These are phyloP conservation scores for Chrysoporthe austroafricana DNA, from an alignment of 2,329 filamentous ascomycete species.

Conservation along the genomic window DNA sequence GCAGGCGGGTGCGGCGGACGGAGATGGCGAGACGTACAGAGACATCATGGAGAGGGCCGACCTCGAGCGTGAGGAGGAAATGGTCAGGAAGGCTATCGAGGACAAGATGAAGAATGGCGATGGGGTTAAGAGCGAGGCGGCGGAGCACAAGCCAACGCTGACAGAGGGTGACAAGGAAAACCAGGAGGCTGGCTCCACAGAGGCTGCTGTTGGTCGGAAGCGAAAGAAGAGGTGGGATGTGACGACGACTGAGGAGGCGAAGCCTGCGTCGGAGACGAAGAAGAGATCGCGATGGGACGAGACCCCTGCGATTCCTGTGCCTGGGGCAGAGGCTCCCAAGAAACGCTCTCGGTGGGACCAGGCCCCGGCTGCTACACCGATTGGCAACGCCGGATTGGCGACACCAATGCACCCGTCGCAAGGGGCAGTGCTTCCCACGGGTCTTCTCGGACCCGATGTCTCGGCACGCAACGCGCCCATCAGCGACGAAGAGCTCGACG, in stretches of 20 bases:
- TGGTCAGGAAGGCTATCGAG: slow-evolving; percentile 78
- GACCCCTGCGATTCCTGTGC: slow-evolving; percentile 61
- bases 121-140: slow-evolving; percentile 58
- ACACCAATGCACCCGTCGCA: slow-evolving; percentile 78
- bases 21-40: slow-evolving; percentile 79
- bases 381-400: slow-evolving; percentile 73
- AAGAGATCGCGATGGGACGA: slow-evolving; percentile 91
- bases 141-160: slow-evolving; percentile 76
- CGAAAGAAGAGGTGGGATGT: slow-evolving; percentile 97
- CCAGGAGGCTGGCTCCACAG: slow-evolving; percentile 69
- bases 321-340: slow-evolving; percentile 65
- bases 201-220: slow-evolving; percentile 69
- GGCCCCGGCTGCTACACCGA: slow-evolving; percentile 78
- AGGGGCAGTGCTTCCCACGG: slow-evolving; percentile 50
- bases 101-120: slow-evolving; percentile 66
- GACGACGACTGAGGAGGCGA: slow-evolving; percentile 57
- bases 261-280: slow-evolving; percentile 59
- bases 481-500: slow-evolving; percentile 92
- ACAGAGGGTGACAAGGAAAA: slow-evolving; percentile 76
- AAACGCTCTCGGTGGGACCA: slow-evolving; percentile 91
- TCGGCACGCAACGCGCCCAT: slow-evolving; percentile 78
- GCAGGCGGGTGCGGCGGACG: slow-evolving; percentile 62
- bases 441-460: slow-evolving; percentile 81
- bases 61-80: slow-evolving; percentile 89
- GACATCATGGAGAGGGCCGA: slow-evolving; percentile 91